These are phyloP conservation scores for Skeletonema grethae DNA, from an alignment of 108 stramenopile genomes.

Conservation along the genomic window DNA sequence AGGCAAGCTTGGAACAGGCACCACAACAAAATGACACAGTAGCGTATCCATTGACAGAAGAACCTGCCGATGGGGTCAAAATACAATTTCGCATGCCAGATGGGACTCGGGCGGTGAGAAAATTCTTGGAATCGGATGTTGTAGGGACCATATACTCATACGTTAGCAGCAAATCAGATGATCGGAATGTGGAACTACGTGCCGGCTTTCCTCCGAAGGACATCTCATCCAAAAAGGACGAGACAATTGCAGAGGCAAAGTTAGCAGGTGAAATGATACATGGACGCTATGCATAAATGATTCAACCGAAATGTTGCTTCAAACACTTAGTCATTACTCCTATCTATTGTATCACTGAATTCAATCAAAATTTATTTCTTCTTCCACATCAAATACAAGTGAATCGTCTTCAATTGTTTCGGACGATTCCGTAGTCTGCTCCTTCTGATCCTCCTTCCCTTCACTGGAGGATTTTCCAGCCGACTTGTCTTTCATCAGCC, in stretches of 20 bases:
- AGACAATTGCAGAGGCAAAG: conserved; percentile 66
- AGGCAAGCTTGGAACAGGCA: conserved; percentile 56
- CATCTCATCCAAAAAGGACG: conserved; percentile 26
- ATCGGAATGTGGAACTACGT: conserved; percentile 58
- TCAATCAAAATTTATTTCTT: conserved; percentile 3
- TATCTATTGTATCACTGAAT: neutral
- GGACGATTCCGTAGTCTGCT: neutral
- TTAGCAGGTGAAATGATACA: conserved; percentile 73
- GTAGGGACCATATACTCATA: conserved; percentile 62
- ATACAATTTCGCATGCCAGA: conserved; percentile 78
- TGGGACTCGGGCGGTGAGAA: conserved; percentile 56
- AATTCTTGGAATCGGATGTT: conserved; percentile 56
- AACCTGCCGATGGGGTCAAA: conserved; percentile 62
- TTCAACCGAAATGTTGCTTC: neutral
- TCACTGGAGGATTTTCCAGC: neutral
- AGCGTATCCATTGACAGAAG: conserved; percentile 32
- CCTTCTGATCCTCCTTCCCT: neutral
- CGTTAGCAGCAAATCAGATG: conserved; percentile 46
- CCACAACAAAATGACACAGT: neutral
- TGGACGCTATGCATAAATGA: conserved; percentile 45
- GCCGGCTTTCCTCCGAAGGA: conserved; percentile 79
- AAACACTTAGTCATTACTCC: neutral
- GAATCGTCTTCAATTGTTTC: neutral
- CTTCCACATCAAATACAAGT: conserved; percentile 4
- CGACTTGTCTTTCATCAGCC: neutral